Evolutionary conservation across 371 early-diverging fungal species (phyloP).

Genomic region (Mortierella sp.): DNA sequence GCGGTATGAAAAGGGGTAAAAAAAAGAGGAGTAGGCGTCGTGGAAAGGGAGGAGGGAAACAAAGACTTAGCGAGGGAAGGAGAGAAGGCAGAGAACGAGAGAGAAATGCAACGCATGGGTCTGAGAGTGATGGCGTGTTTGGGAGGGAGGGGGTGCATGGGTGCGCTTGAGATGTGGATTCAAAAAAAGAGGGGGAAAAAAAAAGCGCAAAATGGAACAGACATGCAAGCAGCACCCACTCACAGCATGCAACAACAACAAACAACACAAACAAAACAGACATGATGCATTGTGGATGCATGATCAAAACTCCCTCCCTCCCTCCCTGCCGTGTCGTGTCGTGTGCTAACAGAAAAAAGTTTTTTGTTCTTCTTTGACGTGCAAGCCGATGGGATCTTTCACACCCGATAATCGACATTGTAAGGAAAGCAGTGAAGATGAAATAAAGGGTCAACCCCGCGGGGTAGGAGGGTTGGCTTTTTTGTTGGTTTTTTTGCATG

Average conservation of each 20-base stretch:
- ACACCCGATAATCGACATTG: too few relatives aligned
- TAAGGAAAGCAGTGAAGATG: too few relatives aligned
- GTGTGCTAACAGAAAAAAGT: background rate
- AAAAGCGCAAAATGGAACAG: background rate
- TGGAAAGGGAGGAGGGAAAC: background rate
- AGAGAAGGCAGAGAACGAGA: background rate
- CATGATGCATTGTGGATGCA: slow-evolving; percentile 3
- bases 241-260: background rate
- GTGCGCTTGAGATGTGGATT: background rate
- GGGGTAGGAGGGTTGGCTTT: too few relatives aligned
- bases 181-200: background rate
- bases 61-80: background rate
- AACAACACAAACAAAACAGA: background rate
- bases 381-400: too few relatives aligned
- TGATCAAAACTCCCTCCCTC: background rate
- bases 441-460: background rate
- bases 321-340: background rate
- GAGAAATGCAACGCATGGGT: slow-evolving; percentile 1
- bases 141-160: background rate
- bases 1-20: background rate
- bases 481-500: background rate
- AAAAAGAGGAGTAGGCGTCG: background rate
- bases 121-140: slow-evolving; percentile 5
- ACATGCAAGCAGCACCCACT: too few relatives aligned
- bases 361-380: background rate